A percentile compares a stretch with the other conserved stretches of the same genome.
These are phyloP conservation scores for Rhodotorula toruloides DNA, from an alignment of 768 basidiomycete genomes.

Conservation along the genomic window DNA sequence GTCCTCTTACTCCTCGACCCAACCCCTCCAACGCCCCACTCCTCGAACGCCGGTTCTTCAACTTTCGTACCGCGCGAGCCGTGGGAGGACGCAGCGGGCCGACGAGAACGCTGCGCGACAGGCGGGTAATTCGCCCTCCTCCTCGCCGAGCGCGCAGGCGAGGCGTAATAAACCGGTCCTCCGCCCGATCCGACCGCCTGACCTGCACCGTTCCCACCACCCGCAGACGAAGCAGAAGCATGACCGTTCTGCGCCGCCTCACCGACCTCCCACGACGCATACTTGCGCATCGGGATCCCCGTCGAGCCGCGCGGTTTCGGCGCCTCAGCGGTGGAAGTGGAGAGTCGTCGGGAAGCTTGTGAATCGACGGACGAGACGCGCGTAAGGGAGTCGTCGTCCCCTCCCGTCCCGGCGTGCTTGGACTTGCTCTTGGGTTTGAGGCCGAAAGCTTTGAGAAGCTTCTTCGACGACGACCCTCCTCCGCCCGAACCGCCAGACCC, in stretches of 20 bases:
- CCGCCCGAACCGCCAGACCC: neutral
- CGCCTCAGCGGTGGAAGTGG: neutral
- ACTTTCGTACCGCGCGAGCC: neutral
- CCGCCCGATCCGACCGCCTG: neutral
- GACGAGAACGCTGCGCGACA: constrained; percentile 30
- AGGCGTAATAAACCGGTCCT: constrained; percentile 29
- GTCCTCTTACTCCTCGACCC: neutral
- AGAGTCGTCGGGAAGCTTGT: neutral
- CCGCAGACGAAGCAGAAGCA: neutral
- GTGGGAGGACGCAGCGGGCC: neutral
- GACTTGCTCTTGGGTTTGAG: constrained; percentile 2
- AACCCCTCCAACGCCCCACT: constrained; percentile 27
- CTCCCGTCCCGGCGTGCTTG: neutral
- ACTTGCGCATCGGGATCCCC: constrained; percentile 37
- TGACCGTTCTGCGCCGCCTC: neutral
- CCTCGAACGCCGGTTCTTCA: constrained; percentile 30
- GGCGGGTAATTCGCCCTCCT: constrained; percentile 28
- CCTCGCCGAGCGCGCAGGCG: constrained; percentile 8
- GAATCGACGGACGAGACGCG: constrained; percentile 18
- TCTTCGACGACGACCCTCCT: constrained; percentile 9
- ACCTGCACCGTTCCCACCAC: neutral
- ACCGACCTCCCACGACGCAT: constrained; percentile 31
- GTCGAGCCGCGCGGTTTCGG: neutral
- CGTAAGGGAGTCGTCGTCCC: neutral
- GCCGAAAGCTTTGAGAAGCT: constrained; percentile 29